Conservation (phyloP, 2,329 filamentous ascomycete genomes). For the Aspergillus spinulosporus region DNA sequence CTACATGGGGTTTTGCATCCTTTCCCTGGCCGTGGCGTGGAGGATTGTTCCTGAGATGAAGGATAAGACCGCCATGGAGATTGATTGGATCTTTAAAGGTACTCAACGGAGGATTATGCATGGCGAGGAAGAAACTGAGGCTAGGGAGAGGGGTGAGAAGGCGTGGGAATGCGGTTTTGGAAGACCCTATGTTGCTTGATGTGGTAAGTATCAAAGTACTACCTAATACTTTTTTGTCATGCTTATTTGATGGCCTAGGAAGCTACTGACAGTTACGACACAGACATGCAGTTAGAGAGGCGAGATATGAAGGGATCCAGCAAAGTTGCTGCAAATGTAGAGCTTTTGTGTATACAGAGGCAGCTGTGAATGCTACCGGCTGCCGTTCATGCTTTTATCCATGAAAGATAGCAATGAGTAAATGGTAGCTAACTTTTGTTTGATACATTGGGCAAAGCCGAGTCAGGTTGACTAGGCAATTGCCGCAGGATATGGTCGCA, state of each 20-base stretch:
- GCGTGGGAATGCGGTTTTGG: background rate
- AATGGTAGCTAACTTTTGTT: background rate
- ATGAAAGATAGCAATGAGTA: background rate
- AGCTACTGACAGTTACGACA: too few species aligned
- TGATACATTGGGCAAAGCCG: background rate
- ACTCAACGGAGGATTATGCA: slow-evolving; percentile 20
- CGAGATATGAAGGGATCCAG: background rate
- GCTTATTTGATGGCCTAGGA: background rate
- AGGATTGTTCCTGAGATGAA: slow-evolving; percentile 56
- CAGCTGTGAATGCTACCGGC: background rate
- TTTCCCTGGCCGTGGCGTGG: slow-evolving; percentile 42
- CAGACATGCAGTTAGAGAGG: too few species aligned
- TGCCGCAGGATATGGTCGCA: too few species aligned
- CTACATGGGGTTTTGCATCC: slow-evolving; percentile 37
- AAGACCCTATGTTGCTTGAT: too few species aligned
- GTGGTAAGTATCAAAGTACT: too few species aligned
- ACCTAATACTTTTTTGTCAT: background rate
- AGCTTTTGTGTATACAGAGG: background rate
- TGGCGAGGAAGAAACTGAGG: slow-evolving; percentile 9
- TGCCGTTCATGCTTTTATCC: background rate
- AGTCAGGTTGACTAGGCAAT: background rate
- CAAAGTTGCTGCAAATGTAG: background rate
- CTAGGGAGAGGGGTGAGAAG: background rate
- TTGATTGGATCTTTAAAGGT: slow-evolving; percentile 46
- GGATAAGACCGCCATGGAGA: slow-evolving; percentile 49